Conservation (phyloP, 2,329 filamentous ascomycete species). For the Ophiostoma sp. region DNA sequence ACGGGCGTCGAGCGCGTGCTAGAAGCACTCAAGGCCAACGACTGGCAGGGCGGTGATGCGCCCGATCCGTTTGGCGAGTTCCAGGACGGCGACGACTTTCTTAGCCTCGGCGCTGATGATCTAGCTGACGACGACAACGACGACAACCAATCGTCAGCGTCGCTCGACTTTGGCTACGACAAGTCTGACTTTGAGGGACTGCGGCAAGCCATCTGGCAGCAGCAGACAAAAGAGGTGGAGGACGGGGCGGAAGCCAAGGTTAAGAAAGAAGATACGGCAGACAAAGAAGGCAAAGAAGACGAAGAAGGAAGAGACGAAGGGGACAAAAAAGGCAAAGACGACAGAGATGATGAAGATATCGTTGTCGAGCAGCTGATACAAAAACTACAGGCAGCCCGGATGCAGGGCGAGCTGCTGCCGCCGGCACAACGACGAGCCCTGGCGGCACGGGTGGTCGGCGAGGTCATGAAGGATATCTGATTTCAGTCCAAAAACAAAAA, state of each 20-base stretch:
- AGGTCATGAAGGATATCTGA: conserved; percentile 58
- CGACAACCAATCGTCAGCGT: conserved; percentile 26
- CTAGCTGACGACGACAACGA: conserved; percentile 26
- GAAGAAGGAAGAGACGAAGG: conserved; percentile 37
- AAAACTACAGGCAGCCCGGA: conserved; percentile 56
- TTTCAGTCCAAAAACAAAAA: too few relatives aligned
- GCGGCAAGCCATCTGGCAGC: conserved; percentile 47
- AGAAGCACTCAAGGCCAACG: conserved; percentile 60
- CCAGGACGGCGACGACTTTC: conserved; percentile 30
- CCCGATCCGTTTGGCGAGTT: conserved; percentile 25
- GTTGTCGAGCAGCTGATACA: conserved; percentile 60
- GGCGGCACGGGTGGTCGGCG: conserved; percentile 56
- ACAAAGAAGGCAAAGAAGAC: conserved; percentile 46
- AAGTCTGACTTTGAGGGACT: conserved; percentile 49
- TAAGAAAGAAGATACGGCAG: conserved; percentile 31
- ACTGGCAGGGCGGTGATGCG: conserved; percentile 44
- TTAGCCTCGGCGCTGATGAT: conserved; percentile 28
- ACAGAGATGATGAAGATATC: conserved; percentile 48
- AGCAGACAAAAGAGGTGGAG: conserved; percentile 26
- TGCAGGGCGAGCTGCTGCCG: conserved; percentile 54
- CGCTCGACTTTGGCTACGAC: conserved; percentile 49
- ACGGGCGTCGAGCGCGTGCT: conserved; percentile 46
- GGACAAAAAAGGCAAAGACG: conserved; percentile 32
- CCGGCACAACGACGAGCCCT: conserved; percentile 56
- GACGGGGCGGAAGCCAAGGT: conserved; percentile 1